These are phyloP conservation scores for Arabidopsis lyrata DNA, from an alignment of 441 rosid species.

Conservation along the genomic window DNA sequence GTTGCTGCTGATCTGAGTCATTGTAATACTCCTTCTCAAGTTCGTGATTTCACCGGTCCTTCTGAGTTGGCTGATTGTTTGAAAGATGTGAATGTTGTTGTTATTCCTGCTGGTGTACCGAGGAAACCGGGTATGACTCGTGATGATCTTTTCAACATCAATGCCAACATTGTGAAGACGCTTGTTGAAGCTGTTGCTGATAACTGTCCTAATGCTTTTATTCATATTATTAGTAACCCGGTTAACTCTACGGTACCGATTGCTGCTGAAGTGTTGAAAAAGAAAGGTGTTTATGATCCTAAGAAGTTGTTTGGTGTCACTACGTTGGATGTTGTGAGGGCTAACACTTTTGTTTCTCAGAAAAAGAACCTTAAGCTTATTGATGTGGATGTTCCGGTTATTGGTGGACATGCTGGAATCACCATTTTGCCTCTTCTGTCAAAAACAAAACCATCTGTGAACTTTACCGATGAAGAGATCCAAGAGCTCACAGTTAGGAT, in stretches of 20 bases:
- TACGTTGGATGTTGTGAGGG: slow-evolving; percentile 94
- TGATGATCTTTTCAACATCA: slow-evolving; percentile 96
- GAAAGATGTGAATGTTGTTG: slow-evolving; percentile 83
- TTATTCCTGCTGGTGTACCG: slow-evolving; percentile 98
- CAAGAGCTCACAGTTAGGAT: slow-evolving; percentile 81
- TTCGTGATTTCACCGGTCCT: slow-evolving; percentile 85
- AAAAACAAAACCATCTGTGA: slow-evolving; percentile 77
- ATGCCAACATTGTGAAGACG: slow-evolving; percentile 78
- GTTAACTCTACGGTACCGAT: slow-evolving; percentile 97
- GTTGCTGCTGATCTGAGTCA: slow-evolving; percentile 98
- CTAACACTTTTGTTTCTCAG: slow-evolving; percentile 93
- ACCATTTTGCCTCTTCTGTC: slow-evolving; percentile 91
- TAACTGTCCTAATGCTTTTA: slow-evolving; percentile 91
- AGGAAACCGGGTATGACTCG: slow-evolving; percentile 99
- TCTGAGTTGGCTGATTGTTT: slow-evolving; percentile 75
- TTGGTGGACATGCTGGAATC: slow-evolving; percentile 97
- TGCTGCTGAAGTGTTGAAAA: slow-evolving; percentile 91
- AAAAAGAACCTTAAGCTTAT: slow-evolving; percentile 89
- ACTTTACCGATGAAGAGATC: slow-evolving; percentile 79
- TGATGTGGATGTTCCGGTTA: slow-evolving; percentile 90
- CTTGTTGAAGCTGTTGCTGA: slow-evolving; percentile 93
- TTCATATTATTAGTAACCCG: slow-evolving; percentile 95
- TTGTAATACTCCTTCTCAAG: slow-evolving; percentile 95
- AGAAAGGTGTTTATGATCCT: slow-evolving; percentile 89
- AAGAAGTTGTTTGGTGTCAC: slow-evolving; percentile 96